A percentile compares a stretch with the other conserved stretches of the same genome.
Conservation (phyloP, 202 grass and related monocot genomes). For the Dendrocalamus latiflorus region DNA sequence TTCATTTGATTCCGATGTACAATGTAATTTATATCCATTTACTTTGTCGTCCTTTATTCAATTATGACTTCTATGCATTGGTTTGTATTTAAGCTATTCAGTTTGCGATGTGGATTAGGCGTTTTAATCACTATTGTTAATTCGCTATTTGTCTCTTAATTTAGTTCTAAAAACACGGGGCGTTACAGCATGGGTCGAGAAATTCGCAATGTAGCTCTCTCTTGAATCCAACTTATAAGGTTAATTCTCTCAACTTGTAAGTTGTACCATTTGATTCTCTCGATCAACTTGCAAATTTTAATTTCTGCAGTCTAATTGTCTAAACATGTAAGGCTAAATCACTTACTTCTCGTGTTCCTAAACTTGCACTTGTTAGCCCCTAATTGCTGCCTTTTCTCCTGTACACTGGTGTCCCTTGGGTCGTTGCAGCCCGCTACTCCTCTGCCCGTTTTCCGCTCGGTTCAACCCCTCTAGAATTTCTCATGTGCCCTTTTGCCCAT, state of each 20-base stretch:
- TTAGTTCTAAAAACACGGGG: no score
- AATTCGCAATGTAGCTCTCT: neutral
- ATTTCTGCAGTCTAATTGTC: neutral
- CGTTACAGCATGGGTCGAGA: neutral
- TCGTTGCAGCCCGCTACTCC: neutral
- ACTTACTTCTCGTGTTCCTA: neutral
- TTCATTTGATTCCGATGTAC: no score
- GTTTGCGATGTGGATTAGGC: no score
- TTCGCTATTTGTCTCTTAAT: no score
- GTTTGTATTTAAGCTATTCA: no score
- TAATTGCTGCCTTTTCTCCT: neutral
- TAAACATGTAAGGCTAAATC: neutral
- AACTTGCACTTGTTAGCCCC: neutral
- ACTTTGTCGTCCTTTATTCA: no score
- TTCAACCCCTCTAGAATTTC: neutral
- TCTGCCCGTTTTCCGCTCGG: neutral
- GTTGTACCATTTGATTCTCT: neutral
- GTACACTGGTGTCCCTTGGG: no score
- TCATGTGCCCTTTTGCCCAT: neutral
- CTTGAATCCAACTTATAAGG: no score
- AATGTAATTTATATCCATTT: no score
- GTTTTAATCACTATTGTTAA: no score
- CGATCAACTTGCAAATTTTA: neutral
- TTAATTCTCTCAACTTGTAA: no score
- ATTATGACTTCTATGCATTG: no score